Evolutionary conservation across 169 alveolate species (phyloP), one percentile per base, ranked within the genome.

Genomic region (Plasmodium gaboni): DNA sequence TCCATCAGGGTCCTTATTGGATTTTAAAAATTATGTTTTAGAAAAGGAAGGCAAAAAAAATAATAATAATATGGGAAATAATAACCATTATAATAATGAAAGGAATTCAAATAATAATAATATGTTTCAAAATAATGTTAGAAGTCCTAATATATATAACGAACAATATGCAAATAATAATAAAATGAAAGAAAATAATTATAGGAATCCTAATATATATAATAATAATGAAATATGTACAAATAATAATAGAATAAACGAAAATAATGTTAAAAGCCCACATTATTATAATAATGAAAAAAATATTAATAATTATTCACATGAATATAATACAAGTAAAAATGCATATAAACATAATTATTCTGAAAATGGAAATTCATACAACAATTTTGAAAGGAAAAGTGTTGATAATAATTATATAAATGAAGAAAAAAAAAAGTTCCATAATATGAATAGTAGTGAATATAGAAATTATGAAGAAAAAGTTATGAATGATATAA

Each of bases 1-100:
- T 3, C 95, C 94, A 8, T 28, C 89, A 2, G 95, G 94, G 24
- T 91, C 88, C n/a, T 57, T 93, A 73, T 44, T 88, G 13, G 74
- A 70, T 15, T 93, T 93, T 73, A 74, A 92, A 85, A 64, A 83
- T 38, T 93, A 73, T 88, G 57, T 88, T 26, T 60, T 80, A 26
- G 59, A 63, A 64, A 50, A 59, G 48, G 92, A 73, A 12, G 59
- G 55, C 15, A 87, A 22, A 46, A 42, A 38, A 28, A 28, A 19
- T 55, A 80, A 38, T 12, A 32, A 22, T 12, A 44, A 12, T 9
- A 48, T 13, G 8, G 22, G 9, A 15, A 68, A 44, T n/a, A 13
- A 13, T 64, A 10, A 8, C 26, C 46, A 5, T 38, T 38, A 38
- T 5, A 60, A 60, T 26, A 60, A 10, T 17, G 69, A 60, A 17